Evolutionary conservation across 352 stramenopile species (phyloP).

Genomic region (Globisporangium iwayamae): DNA sequence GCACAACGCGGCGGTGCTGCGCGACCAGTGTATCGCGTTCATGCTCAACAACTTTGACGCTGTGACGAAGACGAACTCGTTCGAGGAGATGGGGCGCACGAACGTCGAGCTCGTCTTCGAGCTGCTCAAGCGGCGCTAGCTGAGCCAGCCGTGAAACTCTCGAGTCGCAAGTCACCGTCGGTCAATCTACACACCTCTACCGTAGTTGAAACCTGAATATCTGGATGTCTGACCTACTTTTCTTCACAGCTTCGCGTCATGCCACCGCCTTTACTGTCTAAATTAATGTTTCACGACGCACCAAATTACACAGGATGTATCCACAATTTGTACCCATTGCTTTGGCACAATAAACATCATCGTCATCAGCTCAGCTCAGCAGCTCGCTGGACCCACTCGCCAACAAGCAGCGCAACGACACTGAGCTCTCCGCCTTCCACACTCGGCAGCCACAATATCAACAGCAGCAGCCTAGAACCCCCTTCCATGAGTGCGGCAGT

Average conservation of each 20-base stretch:
- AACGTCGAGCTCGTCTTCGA: slow-evolving; percentile 99
- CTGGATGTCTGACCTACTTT: neutral
- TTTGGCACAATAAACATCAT: neutral
- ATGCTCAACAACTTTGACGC: slow-evolving; percentile 97
- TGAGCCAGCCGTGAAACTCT: slow-evolving; percentile 18
- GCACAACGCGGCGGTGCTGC: slow-evolving; percentile 91
- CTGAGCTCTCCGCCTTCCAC: too few species aligned
- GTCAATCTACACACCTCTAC: neutral
- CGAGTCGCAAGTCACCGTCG: neutral
- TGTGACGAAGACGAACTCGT: slow-evolving; percentile 94
- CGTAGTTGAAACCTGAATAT: neutral
- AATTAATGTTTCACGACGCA: neutral
- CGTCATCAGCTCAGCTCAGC: too few species aligned
- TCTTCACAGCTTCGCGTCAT: neutral
- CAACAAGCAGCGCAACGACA: neutral
- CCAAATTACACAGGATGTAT: neutral
- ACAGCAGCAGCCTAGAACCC: too few species aligned
- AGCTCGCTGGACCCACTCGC: neutral
- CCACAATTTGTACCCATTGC: neutral
- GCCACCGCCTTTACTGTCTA: neutral
- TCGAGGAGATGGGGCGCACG: slow-evolving; percentile 97
- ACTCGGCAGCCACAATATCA: too few species aligned
- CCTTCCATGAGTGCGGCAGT: neutral
- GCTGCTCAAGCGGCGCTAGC: slow-evolving; percentile 82
- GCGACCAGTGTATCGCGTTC: slow-evolving; percentile 95